phyloP scores from a whole-genome alignment of 169 alveolate species.

The Plasmodium yoelii region DNA sequence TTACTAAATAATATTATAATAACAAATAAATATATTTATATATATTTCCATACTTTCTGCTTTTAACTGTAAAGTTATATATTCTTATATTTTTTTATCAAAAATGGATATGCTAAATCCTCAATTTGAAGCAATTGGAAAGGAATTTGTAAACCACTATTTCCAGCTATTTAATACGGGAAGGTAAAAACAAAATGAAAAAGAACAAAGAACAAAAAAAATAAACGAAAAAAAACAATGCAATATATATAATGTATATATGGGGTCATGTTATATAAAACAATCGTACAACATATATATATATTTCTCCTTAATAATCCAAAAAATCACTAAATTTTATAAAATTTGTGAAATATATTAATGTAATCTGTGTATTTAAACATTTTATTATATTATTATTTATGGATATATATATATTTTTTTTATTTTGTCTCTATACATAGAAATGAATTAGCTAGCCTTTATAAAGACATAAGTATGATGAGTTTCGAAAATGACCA shows the following conservation, averaged over 20 bases:
- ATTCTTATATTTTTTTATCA: conserved; percentile 6
- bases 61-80: conserved; percentile 3
- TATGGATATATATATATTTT: neutral
- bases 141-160: conserved; percentile 87
- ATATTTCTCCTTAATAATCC: too few species aligned
- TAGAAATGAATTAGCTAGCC: conserved; percentile 69
- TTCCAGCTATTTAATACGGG: conserved; percentile 84
- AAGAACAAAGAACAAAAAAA: conserved; percentile 6
- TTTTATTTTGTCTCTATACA: neutral
- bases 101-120: conserved; percentile 80
- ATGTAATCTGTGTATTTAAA: too few species aligned
- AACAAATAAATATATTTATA: too few species aligned
- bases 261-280: too few species aligned
- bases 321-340: too few species aligned
- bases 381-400: neutral
- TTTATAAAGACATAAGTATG: conserved; percentile 73
- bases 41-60: neutral
- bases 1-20: too few species aligned
- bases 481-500: conserved; percentile 76
- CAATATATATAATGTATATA: too few species aligned
- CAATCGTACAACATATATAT: too few species aligned
- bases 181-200: conserved; percentile 71
- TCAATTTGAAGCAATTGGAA: conserved; percentile 84
- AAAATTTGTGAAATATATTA: too few species aligned
- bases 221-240: neutral